Conservation (phyloP, 306 rosid species). For the Sindora glabra region DNA sequence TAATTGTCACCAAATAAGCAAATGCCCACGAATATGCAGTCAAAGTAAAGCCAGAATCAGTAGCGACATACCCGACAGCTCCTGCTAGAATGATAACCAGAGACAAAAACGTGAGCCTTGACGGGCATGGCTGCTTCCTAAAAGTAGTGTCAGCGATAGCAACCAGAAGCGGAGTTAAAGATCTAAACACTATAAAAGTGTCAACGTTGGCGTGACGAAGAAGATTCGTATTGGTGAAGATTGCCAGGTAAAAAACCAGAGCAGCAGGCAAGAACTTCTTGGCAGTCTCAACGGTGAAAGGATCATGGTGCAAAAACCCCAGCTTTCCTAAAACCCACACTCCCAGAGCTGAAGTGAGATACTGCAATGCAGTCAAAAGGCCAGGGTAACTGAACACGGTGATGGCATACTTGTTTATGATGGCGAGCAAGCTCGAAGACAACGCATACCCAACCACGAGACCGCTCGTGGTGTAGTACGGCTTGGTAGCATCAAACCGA, state of each 20-base stretch:
- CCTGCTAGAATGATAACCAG: constrained; percentile 72
- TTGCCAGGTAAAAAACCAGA: constrained; percentile 77
- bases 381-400: constrained; percentile 91
- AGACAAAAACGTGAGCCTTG: constrained; percentile 68
- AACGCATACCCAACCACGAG: constrained; percentile 81
- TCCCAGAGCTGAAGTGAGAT: constrained; percentile 74
- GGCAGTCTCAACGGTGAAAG: constrained; percentile 60
- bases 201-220: constrained; percentile 95
- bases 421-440: constrained; percentile 87
- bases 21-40: constrained; percentile 96
- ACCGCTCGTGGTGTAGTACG: constrained; percentile 57
- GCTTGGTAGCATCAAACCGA: constrained; percentile 47
- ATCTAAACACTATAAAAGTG: constrained; percentile 87
- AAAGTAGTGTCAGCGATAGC: constrained; percentile 82
- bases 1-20: constrained; percentile 77
- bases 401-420: constrained; percentile 90
- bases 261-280: constrained; percentile 92
- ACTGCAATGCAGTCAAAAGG: constrained; percentile 78
- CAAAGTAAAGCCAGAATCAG: constrained; percentile 72
- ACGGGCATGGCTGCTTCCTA: constrained; percentile 68
- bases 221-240: constrained; percentile 93
- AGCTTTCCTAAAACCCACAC: constrained; percentile 70
- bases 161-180: constrained; percentile 84
- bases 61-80: constrained; percentile 84
- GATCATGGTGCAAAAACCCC: constrained; percentile 76